Percentiles rank a stretch among this genome's conserved stretches.
Evolutionary conservation across 176 grass and related monocot genomes (phyloP).

Genomic region (Avena sativa): DNA sequence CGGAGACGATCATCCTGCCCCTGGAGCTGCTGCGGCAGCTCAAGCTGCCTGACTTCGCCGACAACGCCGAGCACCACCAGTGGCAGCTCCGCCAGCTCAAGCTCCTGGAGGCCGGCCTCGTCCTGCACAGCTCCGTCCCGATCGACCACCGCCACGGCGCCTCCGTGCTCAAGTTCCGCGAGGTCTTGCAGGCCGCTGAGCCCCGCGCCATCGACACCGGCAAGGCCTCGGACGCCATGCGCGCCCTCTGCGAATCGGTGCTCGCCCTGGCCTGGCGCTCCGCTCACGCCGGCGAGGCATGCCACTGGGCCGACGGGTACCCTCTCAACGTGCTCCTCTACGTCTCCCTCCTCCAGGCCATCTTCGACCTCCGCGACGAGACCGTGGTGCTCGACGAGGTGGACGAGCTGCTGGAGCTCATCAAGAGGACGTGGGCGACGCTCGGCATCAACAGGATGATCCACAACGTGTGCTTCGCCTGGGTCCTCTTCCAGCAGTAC

Average conservation of each 20-base stretch:
- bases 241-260: slow-evolving; percentile 61
- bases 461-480: slow-evolving; percentile 79
- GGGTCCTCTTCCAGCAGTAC: slow-evolving; percentile 90
- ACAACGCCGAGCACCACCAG: slow-evolving; percentile 74
- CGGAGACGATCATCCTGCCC: slow-evolving; percentile 80
- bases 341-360: slow-evolving; percentile 64
- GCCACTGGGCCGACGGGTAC: slow-evolving; percentile 92
- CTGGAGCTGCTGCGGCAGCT: slow-evolving; percentile 93
- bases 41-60: slow-evolving; percentile 74
- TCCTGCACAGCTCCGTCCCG: slow-evolving; percentile 55
- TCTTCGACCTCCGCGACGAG: slow-evolving; percentile 76
- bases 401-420: slow-evolving; percentile 88
- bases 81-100: slow-evolving; percentile 87
- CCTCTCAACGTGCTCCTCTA: slow-evolving; percentile 89
- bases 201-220: slow-evolving; percentile 74
- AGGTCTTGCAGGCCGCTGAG: slow-evolving; percentile 53
- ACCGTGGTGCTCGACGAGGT: slow-evolving; percentile 88
- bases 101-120: slow-evolving; percentile 74
- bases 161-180: slow-evolving; percentile 48
- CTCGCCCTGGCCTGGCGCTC: slow-evolving; percentile 65
- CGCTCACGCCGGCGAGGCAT: slow-evolving; percentile 40
- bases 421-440: slow-evolving; percentile 81
- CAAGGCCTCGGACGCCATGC: slow-evolving; percentile 79
- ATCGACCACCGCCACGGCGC: slow-evolving; percentile 56
- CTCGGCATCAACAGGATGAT: slow-evolving; percentile 66